These are phyloP conservation scores for Phytophthora syringae DNA, from an alignment of 352 stramenopile genomes.

Conservation along the genomic window DNA sequence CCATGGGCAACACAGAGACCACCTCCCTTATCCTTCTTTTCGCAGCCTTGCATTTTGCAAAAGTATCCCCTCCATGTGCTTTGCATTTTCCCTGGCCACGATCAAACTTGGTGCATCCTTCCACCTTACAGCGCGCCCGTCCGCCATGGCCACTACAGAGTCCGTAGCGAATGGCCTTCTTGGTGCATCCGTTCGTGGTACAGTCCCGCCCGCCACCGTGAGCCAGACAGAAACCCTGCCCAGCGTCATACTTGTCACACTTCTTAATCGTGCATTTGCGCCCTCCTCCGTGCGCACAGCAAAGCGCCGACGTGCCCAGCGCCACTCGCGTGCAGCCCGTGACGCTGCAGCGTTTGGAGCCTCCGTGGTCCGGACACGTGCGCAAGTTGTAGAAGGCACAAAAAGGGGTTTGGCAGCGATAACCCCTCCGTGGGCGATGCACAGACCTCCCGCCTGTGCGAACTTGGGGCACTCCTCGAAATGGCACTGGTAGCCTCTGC, in stretches of 20 bases:
- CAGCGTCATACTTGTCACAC: conserved; percentile 79
- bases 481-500: conserved; percentile 52
- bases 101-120: conserved; percentile 81
- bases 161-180: conserved; percentile 83
- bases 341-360: conserved; percentile 67
- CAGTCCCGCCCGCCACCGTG: conserved; percentile 78
- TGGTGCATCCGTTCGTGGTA: conserved; percentile 60
- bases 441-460: conserved; percentile 67
- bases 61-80: conserved; percentile 83
- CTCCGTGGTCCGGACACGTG: conserved; percentile 79
- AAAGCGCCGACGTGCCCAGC: conserved; percentile 54
- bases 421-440: conserved; percentile 72
- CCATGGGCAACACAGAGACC: conserved; percentile 81
- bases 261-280: conserved; percentile 75
- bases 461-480: conserved; percentile 63
- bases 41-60: conserved; percentile 77
- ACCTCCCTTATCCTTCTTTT: conserved; percentile 87
- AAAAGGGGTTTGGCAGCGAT: conserved; percentile 75
- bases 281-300: conserved; percentile 70
- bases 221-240: conserved; percentile 66
- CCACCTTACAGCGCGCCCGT: conserved; percentile 74
- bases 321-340: conserved; percentile 62
- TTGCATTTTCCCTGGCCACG: conserved; percentile 84
- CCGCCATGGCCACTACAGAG: conserved; percentile 78
- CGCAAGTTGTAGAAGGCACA: conserved; percentile 76